Evolutionary conservation across 139 green algal species (phyloP).

Genomic region (Desmodesmus armatus): DNA sequence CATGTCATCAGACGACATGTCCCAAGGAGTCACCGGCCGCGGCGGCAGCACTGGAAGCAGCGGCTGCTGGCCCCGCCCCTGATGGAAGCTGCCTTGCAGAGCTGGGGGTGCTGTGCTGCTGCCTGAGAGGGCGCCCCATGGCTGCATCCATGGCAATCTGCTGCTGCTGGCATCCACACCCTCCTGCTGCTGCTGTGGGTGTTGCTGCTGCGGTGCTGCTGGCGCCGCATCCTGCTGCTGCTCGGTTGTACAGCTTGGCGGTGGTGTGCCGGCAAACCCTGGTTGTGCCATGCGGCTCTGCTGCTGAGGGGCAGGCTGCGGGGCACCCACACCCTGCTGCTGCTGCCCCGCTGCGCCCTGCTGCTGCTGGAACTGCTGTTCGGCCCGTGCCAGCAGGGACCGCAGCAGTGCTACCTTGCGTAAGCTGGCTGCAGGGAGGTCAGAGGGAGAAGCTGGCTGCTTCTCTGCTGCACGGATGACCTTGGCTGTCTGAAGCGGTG

Average conservation of each 20-base stretch:
- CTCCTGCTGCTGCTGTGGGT: not conserved
- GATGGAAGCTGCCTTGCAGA: not conserved
- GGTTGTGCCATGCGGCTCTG: not conserved
- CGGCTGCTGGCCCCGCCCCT: not conserved
- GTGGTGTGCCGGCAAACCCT: not conserved
- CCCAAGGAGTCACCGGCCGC: not conserved
- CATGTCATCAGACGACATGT: constrained; percentile 18
- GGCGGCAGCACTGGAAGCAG: not conserved
- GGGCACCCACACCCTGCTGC: not conserved
- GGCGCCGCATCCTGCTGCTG: not conserved
- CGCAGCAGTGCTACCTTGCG: constrained; percentile 31
- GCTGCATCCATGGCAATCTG: too few relatives aligned
- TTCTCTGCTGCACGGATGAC: not conserved
- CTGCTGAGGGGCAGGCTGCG: not conserved
- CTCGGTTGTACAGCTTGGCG: too few relatives aligned
- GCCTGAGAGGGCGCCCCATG: not conserved
- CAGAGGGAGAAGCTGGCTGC: constrained; percentile 6
- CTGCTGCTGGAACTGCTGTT: constrained; percentile 32
- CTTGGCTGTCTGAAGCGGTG: too few relatives aligned
- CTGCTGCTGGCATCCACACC: not conserved
- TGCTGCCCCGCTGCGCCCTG: constrained; percentile 5
- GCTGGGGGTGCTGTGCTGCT: not conserved
- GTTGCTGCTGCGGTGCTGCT: not conserved
- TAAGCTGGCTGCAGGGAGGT: constrained; percentile 15
- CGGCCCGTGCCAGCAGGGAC: constrained; percentile 19